A percentile compares a stretch with the other conserved stretches of the same genome.
Evolutionary conservation across 495 filamentous ascomycete species (phyloP).

Genomic region (Aspergillus asperescens): DNA sequence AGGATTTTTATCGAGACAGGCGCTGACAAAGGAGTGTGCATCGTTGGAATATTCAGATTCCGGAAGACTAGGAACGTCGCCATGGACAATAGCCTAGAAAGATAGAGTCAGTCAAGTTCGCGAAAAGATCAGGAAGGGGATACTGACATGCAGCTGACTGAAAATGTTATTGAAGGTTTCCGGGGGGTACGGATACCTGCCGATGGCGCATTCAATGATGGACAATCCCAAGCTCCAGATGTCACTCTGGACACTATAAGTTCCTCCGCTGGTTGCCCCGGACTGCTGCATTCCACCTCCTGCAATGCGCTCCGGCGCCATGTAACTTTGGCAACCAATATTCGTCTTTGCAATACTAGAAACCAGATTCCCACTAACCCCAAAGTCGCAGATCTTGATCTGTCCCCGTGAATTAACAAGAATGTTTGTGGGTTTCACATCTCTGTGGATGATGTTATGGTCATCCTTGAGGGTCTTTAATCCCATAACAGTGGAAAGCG

Average conservation of each 20-base stretch:
- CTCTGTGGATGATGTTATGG: slow-evolving; percentile 98
- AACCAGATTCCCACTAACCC: slow-evolving; percentile 93
- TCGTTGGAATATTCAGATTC: slow-evolving; percentile 67
- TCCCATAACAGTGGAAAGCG: slow-evolving; percentile 84
- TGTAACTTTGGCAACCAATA: slow-evolving; percentile 98
- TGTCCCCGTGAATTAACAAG: slow-evolving; percentile 84
- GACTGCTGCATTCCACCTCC: slow-evolving; percentile 76
- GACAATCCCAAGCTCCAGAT: slow-evolving; percentile 95
- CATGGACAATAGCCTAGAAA: slow-evolving; percentile 88
- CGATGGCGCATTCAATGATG: slow-evolving; percentile 95
- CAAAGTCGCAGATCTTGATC: slow-evolving; percentile 98
- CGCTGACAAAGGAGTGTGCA: slow-evolving; percentile 80
- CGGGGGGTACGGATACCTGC: slow-evolving; percentile 92
- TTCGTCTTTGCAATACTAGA: slow-evolving; percentile 98
- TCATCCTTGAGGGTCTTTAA: slow-evolving; percentile 93
- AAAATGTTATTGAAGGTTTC: slow-evolving; percentile 99
- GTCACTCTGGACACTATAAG: slow-evolving; percentile 96
- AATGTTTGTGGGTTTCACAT: slow-evolving; percentile 98
- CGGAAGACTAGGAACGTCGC: slow-evolving; percentile 84
- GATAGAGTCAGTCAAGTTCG: slow-evolving; percentile 11
- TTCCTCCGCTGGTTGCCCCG: slow-evolving; percentile 66
- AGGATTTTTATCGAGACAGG: slow-evolving; percentile 89
- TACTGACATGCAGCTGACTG: slow-evolving; percentile 90
- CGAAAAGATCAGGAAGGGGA: not conserved
- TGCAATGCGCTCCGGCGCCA: slow-evolving; percentile 95